A percentile compares a stretch with the other conserved stretches of the same genome.
phyloP scores from a whole-genome alignment of 306 rosid species.

The Casuarina glauca region DNA sequence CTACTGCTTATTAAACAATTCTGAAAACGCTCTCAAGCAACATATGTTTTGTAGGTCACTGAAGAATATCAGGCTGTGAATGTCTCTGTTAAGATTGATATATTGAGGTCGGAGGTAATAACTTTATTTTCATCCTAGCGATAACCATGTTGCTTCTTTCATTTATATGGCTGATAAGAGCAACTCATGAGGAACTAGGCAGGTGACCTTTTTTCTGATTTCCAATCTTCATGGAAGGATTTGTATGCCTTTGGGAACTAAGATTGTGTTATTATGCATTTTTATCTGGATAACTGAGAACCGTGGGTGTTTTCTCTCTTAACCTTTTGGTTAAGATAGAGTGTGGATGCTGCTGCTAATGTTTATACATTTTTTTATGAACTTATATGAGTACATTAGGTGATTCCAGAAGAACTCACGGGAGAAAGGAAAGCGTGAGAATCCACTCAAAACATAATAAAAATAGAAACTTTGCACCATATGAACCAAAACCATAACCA shows the following conservation, averaged over 20 bases:
- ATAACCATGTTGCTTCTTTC: not conserved
- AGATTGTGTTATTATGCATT: not conserved
- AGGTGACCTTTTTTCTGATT: not conserved
- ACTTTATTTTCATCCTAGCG: slow-evolving; percentile 22
- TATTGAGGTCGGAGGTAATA: slow-evolving; percentile 70
- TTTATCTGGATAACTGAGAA: not conserved
- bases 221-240: slow-evolving; percentile 1
- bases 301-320: not conserved
- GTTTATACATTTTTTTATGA: not conserved
- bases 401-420: too few species aligned
- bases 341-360: not conserved
- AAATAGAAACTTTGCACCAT: too few species aligned
- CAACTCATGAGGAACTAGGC: slow-evolving; percentile 13
- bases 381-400: not conserved
- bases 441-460: too few species aligned
- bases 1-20: slow-evolving; percentile 31
- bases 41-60: slow-evolving; percentile 69
- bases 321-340: not conserved
- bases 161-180: not conserved
- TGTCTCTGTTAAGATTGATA: slow-evolving; percentile 77
- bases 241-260: not conserved
- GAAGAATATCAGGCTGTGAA: slow-evolving; percentile 96
- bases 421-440: too few species aligned
- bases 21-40: slow-evolving; percentile 34
- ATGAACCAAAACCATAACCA: too few species aligned